Base-by-base conservation (phyloP, 1,139 yeast species). In the Pichia sp. region DNA sequence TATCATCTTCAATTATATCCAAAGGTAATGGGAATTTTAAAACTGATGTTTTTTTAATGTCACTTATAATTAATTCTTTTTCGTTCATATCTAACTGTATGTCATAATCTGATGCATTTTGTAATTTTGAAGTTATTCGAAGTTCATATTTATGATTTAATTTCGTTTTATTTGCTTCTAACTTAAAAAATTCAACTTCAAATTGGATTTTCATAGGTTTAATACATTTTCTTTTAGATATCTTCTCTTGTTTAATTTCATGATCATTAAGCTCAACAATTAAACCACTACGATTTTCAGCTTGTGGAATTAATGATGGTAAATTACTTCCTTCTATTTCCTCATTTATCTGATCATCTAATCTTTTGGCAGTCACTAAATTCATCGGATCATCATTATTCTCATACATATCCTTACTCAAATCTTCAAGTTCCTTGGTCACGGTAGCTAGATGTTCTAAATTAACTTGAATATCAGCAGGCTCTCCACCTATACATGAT, bases 401-500 rank as follows among this genome's bases (percentile, higher is more conserved):
- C 40, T 27, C 37, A 23, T 37, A 38, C 21, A 42, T 38, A 38
- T 45, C 48, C 16, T 19, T 33, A 13, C 42, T 39, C 18, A 45
- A 22, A 5, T 37, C 37, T 71, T 47, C 21, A 61, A 63, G 33
- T 62, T 61, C 32, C 65, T 47, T 45, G 57, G 59, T 40, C 63
- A 61, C 46, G 62, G 64, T 24, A 69, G 55, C 7, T 66, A 70
- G 10, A 57, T 52, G 26, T 57, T 64, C 10, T 70, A 24, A 61
- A 35, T 63, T 67, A 0, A 76, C 66, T 18, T 56, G 51, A 16
- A 56, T 31, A 5, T 48, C 50, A 4, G 30, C 31, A 7, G 69
- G 57, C 9, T 65, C 68, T 2, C 35, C 46, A 1, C 89, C 89
- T 61, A 82, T 82, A 41, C 68, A 62, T 7, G 68, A 56, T 77